A percentile compares a stretch with the other conserved stretches of the same genome.
These are phyloP conservation scores for Podila clonocystis DNA, from an alignment of 192 early-diverging fungal species.

Conservation along the genomic window DNA sequence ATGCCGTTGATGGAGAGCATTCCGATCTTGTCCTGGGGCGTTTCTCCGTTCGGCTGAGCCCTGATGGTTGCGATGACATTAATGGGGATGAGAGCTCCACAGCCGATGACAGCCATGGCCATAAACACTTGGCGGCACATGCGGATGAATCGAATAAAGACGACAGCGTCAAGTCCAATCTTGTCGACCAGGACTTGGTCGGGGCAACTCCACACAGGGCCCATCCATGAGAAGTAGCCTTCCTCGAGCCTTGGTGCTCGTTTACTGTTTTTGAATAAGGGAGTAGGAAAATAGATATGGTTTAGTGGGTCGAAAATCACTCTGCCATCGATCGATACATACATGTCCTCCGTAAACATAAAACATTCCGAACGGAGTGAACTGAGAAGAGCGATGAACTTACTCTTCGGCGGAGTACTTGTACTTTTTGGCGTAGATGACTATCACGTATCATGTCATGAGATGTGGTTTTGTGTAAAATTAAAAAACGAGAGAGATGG, in stretches of 20 bases:
- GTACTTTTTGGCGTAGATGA: constrained; percentile 49
- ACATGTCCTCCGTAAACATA: background rate
- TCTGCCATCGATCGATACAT: background rate
- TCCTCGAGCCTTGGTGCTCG: constrained; percentile 70
- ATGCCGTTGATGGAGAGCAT: constrained; percentile 27
- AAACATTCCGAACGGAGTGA: background rate
- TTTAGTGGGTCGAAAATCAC: background rate
- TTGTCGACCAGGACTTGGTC: constrained; percentile 70
- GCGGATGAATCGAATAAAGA: constrained; percentile 74
- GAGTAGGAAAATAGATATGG: background rate
- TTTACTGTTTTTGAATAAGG: constrained; percentile 37
- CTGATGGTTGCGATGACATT: constrained; percentile 62
- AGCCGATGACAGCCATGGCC: constrained; percentile 65
- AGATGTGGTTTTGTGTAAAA: too few relatives aligned
- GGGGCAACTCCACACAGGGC: constrained; percentile 62
- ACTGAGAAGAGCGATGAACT: background rate
- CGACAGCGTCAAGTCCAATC: constrained; percentile 76
- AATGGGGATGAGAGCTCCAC: constrained; percentile 69
- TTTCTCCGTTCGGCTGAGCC: constrained; percentile 17
- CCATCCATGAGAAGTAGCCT: constrained; percentile 74
- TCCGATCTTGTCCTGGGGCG: constrained; percentile 32
- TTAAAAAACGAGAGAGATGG: background rate
- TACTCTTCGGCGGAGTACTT: constrained; percentile 39
- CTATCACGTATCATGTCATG: constrained; percentile 4
- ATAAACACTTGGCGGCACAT: constrained; percentile 68